A percentile compares a stretch with the other conserved stretches of the same genome.
Conservation (phyloP, 2,329 filamentous ascomycete species). For the Ophiostoma ips region DNA sequence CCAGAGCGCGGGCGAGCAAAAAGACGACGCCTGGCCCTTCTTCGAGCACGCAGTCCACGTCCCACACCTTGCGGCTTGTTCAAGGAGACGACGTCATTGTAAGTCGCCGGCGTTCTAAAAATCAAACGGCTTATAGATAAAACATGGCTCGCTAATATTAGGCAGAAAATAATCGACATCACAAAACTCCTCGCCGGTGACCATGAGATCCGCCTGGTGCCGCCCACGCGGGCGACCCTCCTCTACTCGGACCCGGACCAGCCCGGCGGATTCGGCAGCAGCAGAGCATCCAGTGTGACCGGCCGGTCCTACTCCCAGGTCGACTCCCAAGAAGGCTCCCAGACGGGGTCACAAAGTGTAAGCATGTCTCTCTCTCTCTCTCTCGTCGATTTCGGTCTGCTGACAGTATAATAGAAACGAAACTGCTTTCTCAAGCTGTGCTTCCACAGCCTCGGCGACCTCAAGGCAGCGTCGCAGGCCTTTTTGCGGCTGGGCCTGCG, state of each 20-base stretch:
- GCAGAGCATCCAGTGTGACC: neutral
- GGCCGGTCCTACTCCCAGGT: neutral
- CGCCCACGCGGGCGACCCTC: conserved; percentile 10
- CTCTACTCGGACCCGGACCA: conserved; percentile 5
- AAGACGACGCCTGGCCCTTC: neutral
- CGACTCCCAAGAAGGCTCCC: neutral
- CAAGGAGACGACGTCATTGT: conserved; percentile 3
- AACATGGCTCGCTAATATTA: neutral
- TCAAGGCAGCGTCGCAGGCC: conserved; percentile 10
- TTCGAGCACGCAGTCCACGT: neutral
- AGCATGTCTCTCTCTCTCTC: neutral
- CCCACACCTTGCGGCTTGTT: neutral
- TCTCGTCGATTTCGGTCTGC: neutral
- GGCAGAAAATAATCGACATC: conserved; percentile 5
- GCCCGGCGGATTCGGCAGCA: rapidly evolving
- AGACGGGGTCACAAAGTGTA: conserved; percentile 2
- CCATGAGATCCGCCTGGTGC: conserved; percentile 12
- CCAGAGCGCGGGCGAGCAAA: neutral
- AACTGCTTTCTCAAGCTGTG: conserved; percentile 11
- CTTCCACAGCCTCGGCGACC: conserved; percentile 13
- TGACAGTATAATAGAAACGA: too few species aligned
- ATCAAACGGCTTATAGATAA: too few species aligned
- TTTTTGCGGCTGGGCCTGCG: conserved; percentile 11
- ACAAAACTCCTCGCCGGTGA: neutral
- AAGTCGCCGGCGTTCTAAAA: neutral